These are phyloP conservation scores for Colletotrichum melonis DNA, from an alignment of 2,329 filamentous ascomycete species.

Conservation along the genomic window DNA sequence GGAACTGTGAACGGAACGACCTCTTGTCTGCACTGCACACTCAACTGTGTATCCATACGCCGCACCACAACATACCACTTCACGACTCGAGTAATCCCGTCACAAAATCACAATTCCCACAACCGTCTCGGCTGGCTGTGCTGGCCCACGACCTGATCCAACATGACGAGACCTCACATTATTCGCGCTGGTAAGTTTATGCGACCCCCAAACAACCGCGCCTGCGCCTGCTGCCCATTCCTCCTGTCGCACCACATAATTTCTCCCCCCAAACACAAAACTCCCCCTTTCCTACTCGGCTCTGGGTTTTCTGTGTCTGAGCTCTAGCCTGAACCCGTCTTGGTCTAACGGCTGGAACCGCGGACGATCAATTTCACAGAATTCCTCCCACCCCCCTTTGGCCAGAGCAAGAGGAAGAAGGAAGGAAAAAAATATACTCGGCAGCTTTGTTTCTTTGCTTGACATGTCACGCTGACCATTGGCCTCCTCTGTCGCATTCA, in stretches of 20 bases:
- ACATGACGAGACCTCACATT: conserved; percentile 70
- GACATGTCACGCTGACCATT: conserved; percentile 33
- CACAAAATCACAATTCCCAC: conserved; percentile 20
- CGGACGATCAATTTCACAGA: conserved; percentile 32
- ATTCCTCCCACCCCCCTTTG: conserved; percentile 23
- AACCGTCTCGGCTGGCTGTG: conserved; percentile 29
- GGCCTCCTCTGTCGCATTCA: conserved; percentile 17
- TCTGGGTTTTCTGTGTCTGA: conserved; percentile 27
- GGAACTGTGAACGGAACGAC: conserved; percentile 11
- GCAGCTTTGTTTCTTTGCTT: background rate
- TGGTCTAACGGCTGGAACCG: conserved; percentile 32
- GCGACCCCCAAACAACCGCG: conserved; percentile 34
- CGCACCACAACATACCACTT: conserved; percentile 12
- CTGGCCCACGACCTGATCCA: conserved; percentile 42
- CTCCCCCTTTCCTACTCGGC: conserved; percentile 24
- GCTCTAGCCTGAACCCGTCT: conserved; percentile 35
- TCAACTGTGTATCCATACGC: background rate
- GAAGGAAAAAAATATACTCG: background rate
- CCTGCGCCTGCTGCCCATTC: conserved; percentile 29
- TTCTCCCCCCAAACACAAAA: conserved; percentile 27
- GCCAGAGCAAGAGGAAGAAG: background rate
- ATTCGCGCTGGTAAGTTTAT: conserved; percentile 67
- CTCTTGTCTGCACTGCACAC: conserved; percentile 11
- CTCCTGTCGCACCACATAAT: conserved; percentile 31
- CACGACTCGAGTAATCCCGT: conserved; percentile 7